Evolutionary conservation across 768 basidiomycete species (phyloP), one percentile per base, ranked within the genome.

Genomic region (Cystobasidium tubakii): DNA sequence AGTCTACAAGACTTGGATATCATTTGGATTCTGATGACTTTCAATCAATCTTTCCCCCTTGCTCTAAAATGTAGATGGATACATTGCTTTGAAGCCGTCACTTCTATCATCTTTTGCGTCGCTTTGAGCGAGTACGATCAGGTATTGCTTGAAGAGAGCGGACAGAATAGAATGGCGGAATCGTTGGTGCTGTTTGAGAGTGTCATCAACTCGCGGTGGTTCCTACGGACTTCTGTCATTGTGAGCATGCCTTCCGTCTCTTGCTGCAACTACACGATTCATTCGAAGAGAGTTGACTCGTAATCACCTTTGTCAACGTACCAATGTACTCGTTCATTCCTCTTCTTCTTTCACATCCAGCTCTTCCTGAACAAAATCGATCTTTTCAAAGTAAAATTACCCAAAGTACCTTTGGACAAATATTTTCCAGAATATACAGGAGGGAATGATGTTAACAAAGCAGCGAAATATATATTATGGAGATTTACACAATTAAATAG

Each of bases 401-500:
- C 87, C 0, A 87, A 87, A 82, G 81, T 81, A 1, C 83, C 84
- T 4, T 79, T 84, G 12, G 82, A 83, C 23, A 80, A 81, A 43
- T 83, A 83, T 74, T 84, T 84, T 77, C 83, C 84, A 7, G 84
- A 84, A 75, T 84, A 77, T 54, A 46, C 75, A 79, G 81, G 82
- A 50, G 82, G 83, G 0, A 73, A 81, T 9, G 82, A 83, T 77
- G 83, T 83, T 74, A 82, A 83, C 79, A 83, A 83, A 75, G 83
- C 82, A 27, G 83, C 83, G 6, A 83, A 83, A 74, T 83, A 82
- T 76, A 92, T 97, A 66, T 83, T 97, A 43, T 96, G 92, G 93
- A 84, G 90, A 78, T 97, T 95, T 78, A 93, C 92, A 85, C 91
- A 95, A 81, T 88, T 90, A 70, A 83, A 83, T 74, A 74, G 82